Percentiles rank a stretch among this genome's conserved stretches.
Evolutionary conservation across 176 grass and related monocot species (phyloP).

Genomic region (Elymus sibiricus): DNA sequence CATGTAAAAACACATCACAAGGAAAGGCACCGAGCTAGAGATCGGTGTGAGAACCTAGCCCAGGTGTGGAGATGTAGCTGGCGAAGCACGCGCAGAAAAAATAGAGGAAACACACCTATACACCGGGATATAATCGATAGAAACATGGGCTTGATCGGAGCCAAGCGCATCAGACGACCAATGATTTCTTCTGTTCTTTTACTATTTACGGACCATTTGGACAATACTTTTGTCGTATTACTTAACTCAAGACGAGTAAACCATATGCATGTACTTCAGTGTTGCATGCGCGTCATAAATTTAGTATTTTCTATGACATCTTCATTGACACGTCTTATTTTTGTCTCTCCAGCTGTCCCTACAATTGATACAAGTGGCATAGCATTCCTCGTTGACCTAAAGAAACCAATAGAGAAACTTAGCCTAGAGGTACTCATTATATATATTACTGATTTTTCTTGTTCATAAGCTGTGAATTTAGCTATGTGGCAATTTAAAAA

Average conservation of each 20-base stretch:
- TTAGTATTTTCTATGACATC: background rate
- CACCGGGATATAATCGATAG: no score
- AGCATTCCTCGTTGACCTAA: slow-evolving; percentile 73
- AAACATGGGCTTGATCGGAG: no score
- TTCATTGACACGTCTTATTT: background rate
- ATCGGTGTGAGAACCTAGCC: no score
- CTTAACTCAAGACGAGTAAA: background rate
- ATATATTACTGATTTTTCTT: background rate
- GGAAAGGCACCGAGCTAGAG: no score
- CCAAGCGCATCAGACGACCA: no score
- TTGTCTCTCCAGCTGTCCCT: slow-evolving; percentile 48
- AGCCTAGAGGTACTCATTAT: slow-evolving; percentile 47
- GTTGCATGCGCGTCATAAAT: background rate
- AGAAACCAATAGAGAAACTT: slow-evolving; percentile 66
- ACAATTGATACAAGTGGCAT: slow-evolving; percentile 79
- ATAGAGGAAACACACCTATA: no score
- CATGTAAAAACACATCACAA: no score
- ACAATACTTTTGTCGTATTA: background rate
- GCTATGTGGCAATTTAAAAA: background rate
- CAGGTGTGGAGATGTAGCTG: no score
- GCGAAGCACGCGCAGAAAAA: no score
- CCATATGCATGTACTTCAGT: background rate
- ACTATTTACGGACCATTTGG: no score
- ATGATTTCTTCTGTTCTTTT: no score
- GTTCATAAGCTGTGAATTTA: background rate